These are phyloP conservation scores for Mycena alexandri DNA, from an alignment of 768 basidiomycete genomes.

Conservation along the genomic window DNA sequence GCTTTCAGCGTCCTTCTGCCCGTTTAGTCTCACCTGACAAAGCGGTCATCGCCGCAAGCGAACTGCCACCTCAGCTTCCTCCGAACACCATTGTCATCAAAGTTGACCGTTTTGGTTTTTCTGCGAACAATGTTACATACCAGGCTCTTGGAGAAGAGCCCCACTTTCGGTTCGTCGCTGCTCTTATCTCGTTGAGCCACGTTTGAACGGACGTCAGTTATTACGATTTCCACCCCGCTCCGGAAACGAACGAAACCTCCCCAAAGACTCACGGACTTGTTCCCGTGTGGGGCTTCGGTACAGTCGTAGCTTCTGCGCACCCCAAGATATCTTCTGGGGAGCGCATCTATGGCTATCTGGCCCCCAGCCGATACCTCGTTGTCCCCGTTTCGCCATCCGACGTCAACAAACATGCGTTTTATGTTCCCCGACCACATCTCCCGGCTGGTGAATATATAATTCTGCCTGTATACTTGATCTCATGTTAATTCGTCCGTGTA, in stretches of 20 bases:
- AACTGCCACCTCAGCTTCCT: conserved; percentile 43
- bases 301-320: conserved; percentile 63
- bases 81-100: conserved; percentile 65
- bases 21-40: conserved; percentile 23
- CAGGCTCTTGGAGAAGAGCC: conserved; percentile 67
- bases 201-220: conserved; percentile 57
- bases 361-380: conserved; percentile 69
- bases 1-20: conserved; percentile 31
- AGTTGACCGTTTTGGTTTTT: conserved; percentile 79
- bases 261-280: conserved; percentile 69
- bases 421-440: conserved; percentile 71
- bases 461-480: background rate
- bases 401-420: conserved; percentile 67
- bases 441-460: conserved; percentile 60
- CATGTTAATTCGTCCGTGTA: background rate
- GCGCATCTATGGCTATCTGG: conserved; percentile 74
- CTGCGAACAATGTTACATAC: conserved; percentile 80
- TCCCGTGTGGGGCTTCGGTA: conserved; percentile 82
- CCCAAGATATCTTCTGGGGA: conserved; percentile 65
- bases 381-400: conserved; percentile 64
- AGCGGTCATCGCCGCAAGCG: conserved; percentile 45
- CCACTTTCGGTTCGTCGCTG: conserved; percentile 56
- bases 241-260: conserved; percentile 54
- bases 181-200: background rate
- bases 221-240: conserved; percentile 73